Percentiles rank a stretch among this genome's conserved stretches.
Evolutionary conservation across 441 rosid species (phyloP).

Genomic region (Euphorbia celastroides): DNA sequence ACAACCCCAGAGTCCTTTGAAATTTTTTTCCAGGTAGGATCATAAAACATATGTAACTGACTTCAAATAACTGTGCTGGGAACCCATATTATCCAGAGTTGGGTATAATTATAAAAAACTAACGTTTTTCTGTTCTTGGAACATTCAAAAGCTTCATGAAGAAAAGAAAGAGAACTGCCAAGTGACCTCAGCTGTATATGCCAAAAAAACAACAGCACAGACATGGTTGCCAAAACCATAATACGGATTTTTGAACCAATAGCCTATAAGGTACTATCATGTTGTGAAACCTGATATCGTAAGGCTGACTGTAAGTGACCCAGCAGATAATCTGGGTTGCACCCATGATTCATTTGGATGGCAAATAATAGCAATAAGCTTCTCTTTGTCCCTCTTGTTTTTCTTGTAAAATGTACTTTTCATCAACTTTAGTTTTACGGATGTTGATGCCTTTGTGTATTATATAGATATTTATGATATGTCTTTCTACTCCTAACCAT

Average conservation of each 20-base stretch:
- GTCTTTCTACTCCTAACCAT: neutral
- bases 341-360: neutral
- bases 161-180: no score
- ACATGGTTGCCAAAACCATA: neutral
- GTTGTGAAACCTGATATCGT: neutral
- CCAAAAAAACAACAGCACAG: neutral
- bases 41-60: neutral
- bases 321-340: neutral
- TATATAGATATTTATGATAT: neutral
- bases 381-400: neutral
- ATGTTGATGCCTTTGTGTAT: no score
- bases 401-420: neutral
- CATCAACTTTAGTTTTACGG: neutral
- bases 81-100: neutral
- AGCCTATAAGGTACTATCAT: neutral
- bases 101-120: neutral
- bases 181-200: neutral
- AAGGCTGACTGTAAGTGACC: neutral
- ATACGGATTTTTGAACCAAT: neutral
- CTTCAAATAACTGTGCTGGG: neutral
- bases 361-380: neutral
- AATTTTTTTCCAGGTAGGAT: neutral
- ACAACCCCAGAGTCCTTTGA: neutral
- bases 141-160: neutral
- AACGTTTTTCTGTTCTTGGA: neutral